Evolutionary conservation across 176 grass and related monocot genomes (phyloP).

Genomic region (Phyllostachys edulis): DNA sequence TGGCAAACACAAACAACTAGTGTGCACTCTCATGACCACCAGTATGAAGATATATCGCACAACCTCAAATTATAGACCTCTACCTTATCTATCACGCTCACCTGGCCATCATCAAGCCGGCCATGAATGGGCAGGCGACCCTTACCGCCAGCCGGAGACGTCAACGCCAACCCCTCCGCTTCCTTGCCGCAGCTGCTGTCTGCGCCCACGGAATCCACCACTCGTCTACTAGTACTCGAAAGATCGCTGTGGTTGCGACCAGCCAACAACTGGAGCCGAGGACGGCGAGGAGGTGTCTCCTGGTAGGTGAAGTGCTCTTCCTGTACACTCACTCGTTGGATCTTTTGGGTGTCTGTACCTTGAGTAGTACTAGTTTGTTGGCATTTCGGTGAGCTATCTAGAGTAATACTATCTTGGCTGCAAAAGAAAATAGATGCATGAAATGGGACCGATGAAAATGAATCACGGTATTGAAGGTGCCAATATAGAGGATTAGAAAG

Average conservation of each 20-base stretch:
- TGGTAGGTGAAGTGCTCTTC: slow-evolving; percentile 14
- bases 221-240: background rate
- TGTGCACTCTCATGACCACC: background rate
- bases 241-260: slow-evolving; percentile 18
- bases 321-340: background rate
- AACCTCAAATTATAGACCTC: background rate
- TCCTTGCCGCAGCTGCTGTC: background rate
- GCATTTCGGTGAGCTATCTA: background rate
- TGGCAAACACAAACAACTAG: background rate
- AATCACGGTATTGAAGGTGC: too few species aligned
- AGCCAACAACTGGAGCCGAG: background rate
- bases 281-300: background rate
- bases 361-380: background rate
- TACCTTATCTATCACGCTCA: slow-evolving; percentile 14
- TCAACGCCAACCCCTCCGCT: background rate
- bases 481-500: too few species aligned
- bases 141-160: background rate
- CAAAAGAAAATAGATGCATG: background rate
- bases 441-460: background rate
- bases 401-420: background rate
- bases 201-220: slow-evolving; percentile 3
- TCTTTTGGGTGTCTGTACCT: background rate
- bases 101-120: slow-evolving; percentile 17
- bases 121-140: background rate
- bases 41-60: background rate